Evolutionary conservation across 108 stramenopile species (phyloP).

Genomic region (Cyclotella atomus): DNA sequence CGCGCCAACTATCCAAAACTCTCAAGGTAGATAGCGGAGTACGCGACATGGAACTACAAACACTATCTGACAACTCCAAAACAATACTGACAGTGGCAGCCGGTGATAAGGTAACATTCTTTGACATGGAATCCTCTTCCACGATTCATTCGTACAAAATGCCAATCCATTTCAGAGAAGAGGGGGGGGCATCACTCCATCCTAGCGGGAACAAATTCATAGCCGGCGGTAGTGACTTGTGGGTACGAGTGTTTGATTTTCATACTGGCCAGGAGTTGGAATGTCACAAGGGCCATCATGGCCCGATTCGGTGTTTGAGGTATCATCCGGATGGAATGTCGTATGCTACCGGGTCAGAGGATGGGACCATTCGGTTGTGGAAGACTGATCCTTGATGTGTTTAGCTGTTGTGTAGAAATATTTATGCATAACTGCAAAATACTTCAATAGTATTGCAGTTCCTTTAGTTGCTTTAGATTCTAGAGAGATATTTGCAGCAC

Average conservation of each 20-base stretch:
- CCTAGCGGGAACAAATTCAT: slow-evolving; percentile 90
- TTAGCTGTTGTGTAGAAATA: neutral
- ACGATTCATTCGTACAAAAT: slow-evolving; percentile 60
- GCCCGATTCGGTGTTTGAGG: slow-evolving; percentile 95
- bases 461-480: too few relatives aligned
- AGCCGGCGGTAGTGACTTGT: slow-evolving; percentile 91
- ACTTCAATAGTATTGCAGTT: too few relatives aligned
- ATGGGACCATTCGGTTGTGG: slow-evolving; percentile 99
- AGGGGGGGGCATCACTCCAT: slow-evolving; percentile 94
- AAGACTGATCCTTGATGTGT: slow-evolving; percentile 66
- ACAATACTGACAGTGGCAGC: slow-evolving; percentile 86
- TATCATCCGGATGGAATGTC: slow-evolving; percentile 90
- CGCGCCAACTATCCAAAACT: slow-evolving; percentile 40
- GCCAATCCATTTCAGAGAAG: slow-evolving; percentile 96
- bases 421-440: too few relatives aligned
- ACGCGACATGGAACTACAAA: slow-evolving; percentile 88
- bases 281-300: slow-evolving; percentile 98
- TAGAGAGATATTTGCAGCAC: neutral
- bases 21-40: slow-evolving; percentile 69
- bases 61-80: slow-evolving; percentile 37
- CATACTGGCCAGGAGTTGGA: slow-evolving; percentile 89
- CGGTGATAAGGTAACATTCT: slow-evolving; percentile 88
- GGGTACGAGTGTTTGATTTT: slow-evolving; percentile 95
- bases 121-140: slow-evolving; percentile 56
- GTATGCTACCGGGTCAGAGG: slow-evolving; percentile 96